Evolutionary conservation across 2,329 filamentous ascomycete species (phyloP), one percentile per base, ranked within the genome.

Genomic region (Fusarium buharicum): DNA sequence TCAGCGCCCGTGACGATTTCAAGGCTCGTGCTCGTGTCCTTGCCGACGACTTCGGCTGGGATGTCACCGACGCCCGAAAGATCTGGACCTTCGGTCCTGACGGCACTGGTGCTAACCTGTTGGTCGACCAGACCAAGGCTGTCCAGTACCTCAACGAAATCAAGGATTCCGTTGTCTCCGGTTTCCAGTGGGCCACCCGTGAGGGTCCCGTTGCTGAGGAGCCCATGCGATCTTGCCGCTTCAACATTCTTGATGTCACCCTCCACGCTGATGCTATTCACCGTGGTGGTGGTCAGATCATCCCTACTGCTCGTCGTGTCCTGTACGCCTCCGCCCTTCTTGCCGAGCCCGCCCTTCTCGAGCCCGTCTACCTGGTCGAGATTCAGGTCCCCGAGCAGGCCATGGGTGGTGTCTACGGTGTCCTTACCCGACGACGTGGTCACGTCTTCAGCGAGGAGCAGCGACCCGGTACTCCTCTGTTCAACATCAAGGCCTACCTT

Each of bases 101-200:
- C 82, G 96, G 93, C 79, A 95, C 85, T 77, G 95, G 95, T 81
- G 90, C 95, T 87, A 99, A 99, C 89, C 84, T 99, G 87, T 86
- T 99, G 73, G 89, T 99, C 77, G 95, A 99, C 84, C 95, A 98
- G 90, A 97, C 94, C 87, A 99, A 98, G 92, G 95, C 95, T 74
- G 95, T 99, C 71, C 95, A 99, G 86, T 99, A 98, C 90, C 88
- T 99, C 77, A 95, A 92, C 86, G 95, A 99, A 91, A 99, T 99
- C 89, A 99, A 99, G 91, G 95, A 99, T 79, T 98, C 94, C 62
- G 90, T 98, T 73, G 93, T 98, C 77, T 98, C 95, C 72, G 95
- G 95, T 89, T 99, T 99, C 93, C 95, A 99, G 84, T 99, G 95
- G 95, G 95, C 95, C 71, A 92, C 92, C 74, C 90, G 94, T 78